These are phyloP conservation scores for Yarrowia divulgata DNA, from an alignment of 805 yeast genomes.

Conservation along the genomic window DNA sequence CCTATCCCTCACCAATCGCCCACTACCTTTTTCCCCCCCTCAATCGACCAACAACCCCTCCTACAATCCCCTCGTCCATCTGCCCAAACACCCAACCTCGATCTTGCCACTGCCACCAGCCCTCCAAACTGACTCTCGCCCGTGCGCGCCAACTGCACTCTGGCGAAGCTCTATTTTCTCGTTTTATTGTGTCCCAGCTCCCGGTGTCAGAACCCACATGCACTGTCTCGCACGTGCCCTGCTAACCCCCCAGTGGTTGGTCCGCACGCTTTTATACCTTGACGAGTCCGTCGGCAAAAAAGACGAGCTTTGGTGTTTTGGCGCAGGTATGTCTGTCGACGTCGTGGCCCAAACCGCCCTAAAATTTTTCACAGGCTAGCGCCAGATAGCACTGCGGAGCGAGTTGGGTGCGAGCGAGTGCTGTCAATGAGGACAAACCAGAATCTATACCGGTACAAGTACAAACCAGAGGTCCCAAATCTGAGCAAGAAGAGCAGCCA, in stretches of 20 bases:
- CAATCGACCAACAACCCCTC: background rate
- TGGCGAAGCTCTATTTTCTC: slow-evolving; percentile 29
- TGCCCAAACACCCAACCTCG: background rate
- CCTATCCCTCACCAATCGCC: background rate
- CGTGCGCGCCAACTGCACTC: slow-evolving; percentile 15
- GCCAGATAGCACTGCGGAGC: too few relatives aligned
- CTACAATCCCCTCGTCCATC: background rate
- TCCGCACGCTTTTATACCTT: slow-evolving; percentile 2
- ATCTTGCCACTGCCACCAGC: background rate
- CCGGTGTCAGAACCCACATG: background rate
- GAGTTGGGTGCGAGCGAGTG: too few relatives aligned
- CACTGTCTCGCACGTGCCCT: slow-evolving; percentile 17
- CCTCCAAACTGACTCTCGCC: background rate
- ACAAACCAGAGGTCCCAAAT: too few relatives aligned
- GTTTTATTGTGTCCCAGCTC: background rate
- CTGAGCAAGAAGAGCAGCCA: too few relatives aligned
- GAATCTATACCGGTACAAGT: too few relatives aligned
- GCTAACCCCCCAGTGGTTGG: slow-evolving; percentile 6
- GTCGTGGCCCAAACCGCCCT: background rate
- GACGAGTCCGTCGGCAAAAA: background rate
- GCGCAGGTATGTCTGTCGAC: too few relatives aligned
- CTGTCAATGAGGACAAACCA: too few relatives aligned
- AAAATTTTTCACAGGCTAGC: slow-evolving; percentile 11
- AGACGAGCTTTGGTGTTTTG: too few relatives aligned
- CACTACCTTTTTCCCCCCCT: background rate